Conservation (phyloP, 2,329 filamentous ascomycete species). For the Didymella segeticola region DNA sequence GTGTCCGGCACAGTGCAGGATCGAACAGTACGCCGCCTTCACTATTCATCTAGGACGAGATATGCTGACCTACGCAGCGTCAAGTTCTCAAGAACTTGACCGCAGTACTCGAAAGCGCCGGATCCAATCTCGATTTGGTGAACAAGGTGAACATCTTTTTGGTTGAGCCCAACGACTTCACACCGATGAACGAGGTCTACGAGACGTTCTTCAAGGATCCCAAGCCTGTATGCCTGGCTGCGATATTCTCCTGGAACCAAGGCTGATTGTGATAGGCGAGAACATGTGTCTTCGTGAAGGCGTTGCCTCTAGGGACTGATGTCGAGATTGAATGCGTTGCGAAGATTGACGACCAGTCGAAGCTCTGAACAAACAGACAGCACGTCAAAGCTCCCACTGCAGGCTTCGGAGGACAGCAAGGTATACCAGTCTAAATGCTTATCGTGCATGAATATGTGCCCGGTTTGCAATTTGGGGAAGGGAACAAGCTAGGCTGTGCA, state of each 20-base stretch:
- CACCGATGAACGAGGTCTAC: constrained; percentile 64
- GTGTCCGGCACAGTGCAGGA: constrained; percentile 65
- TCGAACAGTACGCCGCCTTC: constrained; percentile 48
- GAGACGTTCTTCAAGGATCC: constrained; percentile 53
- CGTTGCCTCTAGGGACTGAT: constrained; percentile 26
- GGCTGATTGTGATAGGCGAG: constrained; percentile 6
- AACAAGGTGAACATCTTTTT: constrained; percentile 74
- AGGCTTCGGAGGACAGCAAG: not conserved
- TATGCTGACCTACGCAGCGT: not conserved
- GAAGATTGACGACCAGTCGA: not conserved
- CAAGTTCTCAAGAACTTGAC: constrained; percentile 14
- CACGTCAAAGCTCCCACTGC: not conserved
- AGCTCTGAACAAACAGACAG: not conserved
- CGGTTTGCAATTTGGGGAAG: not conserved
- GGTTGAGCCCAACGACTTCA: constrained; percentile 70
- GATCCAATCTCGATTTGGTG: constrained; percentile 64
- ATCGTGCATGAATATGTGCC: not conserved
- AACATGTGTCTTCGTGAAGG: constrained; percentile 28
- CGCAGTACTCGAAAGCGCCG: constrained; percentile 65
- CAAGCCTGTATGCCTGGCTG: constrained; percentile 8
- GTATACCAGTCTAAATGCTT: not conserved
- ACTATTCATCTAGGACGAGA: not conserved
- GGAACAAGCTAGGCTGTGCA: not conserved
- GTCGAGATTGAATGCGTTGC: constrained; percentile 24
- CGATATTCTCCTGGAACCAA: not conserved